These are phyloP conservation scores for Dissophora globulifera DNA, from an alignment of 192 early-diverging fungal genomes.

Conservation along the genomic window DNA sequence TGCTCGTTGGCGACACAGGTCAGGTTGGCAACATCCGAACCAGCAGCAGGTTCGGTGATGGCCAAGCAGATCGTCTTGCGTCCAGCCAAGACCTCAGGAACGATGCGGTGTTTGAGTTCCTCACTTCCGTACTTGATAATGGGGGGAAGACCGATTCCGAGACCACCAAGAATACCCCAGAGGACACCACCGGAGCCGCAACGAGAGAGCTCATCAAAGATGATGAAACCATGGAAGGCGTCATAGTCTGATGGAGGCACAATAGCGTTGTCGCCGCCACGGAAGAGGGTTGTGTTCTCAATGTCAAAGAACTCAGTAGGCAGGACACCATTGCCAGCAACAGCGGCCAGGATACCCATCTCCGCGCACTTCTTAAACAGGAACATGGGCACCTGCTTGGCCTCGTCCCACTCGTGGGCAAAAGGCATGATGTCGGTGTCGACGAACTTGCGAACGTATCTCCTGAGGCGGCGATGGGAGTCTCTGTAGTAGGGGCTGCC, in stretches of 20 bases:
- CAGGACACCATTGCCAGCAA: constrained; percentile 61
- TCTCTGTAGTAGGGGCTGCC: constrained; percentile 84
- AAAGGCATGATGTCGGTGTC: constrained; percentile 82
- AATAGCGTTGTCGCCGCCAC: constrained; percentile 42
- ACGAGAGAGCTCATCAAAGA: constrained; percentile 83
- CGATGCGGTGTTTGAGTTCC: constrained; percentile 73
- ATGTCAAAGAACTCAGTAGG: constrained; percentile 38
- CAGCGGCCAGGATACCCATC: constrained; percentile 75
- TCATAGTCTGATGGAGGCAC: constrained; percentile 68
- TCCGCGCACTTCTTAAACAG: constrained; percentile 80
- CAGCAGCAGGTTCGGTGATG: constrained; percentile 81
- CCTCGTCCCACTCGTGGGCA: constrained; percentile 86
- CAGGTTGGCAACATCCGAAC: constrained; percentile 82
- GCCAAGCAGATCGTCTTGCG: constrained; percentile 83
- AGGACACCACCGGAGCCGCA: constrained; percentile 83
- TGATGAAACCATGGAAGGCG: constrained; percentile 77
- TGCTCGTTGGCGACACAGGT: constrained; percentile 70
- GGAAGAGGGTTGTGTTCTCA: constrained; percentile 38
- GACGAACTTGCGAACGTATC: constrained; percentile 75
- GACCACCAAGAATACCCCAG: constrained; percentile 82
- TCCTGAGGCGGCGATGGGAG: constrained; percentile 70
- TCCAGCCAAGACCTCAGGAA: constrained; percentile 72
- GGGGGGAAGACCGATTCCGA: constrained; percentile 81
- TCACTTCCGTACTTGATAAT: constrained; percentile 77
- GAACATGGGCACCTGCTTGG: constrained; percentile 76